Conservation (phyloP, 2,329 filamentous ascomycete genomes). For the Mollisiaceae sp. region DNA sequence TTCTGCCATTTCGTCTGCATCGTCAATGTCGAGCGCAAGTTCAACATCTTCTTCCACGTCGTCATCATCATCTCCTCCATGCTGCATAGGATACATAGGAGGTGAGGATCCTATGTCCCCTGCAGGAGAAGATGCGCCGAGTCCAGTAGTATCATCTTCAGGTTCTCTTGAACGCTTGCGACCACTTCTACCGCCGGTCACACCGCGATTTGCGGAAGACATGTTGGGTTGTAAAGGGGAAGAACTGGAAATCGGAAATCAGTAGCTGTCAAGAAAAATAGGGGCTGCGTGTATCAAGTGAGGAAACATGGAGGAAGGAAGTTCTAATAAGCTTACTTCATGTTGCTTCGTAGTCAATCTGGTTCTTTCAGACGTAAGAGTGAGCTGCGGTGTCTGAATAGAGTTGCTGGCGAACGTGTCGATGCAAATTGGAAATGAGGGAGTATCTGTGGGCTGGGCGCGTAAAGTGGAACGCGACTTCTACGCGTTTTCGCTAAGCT, state of each 20-base stretch:
- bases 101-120: conserved; percentile 66
- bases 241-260: conserved; percentile 62
- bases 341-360: conserved; percentile 21
- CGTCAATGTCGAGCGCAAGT: conserved; percentile 73
- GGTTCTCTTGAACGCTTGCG: conserved; percentile 70
- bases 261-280: conserved; percentile 33
- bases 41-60: conserved; percentile 75
- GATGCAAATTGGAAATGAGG: background rate
- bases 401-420: background rate
- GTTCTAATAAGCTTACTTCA: conserved; percentile 42
- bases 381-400: background rate
- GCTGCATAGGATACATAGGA: conserved; percentile 65
- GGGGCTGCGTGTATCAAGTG: conserved; percentile 13
- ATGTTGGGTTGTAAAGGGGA: conserved; percentile 83
- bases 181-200: conserved; percentile 51
- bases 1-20: conserved; percentile 81
- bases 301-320: conserved; percentile 15
- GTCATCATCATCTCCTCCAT: conserved; percentile 70
- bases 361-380: background rate
- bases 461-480: background rate
- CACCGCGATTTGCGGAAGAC: conserved; percentile 81
- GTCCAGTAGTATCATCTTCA: conserved; percentile 63
- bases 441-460: background rate
- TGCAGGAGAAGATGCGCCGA: conserved; percentile 58
- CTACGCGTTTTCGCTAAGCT: background rate